These are phyloP conservation scores for Cucurbitaria berberidis DNA, from an alignment of 2,329 filamentous ascomycete genomes.

Conservation along the genomic window DNA sequence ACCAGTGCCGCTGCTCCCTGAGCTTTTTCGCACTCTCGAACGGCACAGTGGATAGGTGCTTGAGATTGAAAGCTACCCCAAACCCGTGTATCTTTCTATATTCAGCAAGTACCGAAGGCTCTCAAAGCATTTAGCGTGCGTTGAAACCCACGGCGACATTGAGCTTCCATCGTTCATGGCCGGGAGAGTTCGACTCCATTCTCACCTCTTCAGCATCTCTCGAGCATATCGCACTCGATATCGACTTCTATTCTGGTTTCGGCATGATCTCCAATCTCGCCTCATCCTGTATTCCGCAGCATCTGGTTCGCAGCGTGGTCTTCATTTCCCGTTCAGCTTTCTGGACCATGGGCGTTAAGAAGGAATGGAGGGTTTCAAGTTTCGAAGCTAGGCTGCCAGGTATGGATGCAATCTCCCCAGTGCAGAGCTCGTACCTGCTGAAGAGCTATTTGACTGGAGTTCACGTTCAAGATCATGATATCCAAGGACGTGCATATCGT, in stretches of 20 bases:
- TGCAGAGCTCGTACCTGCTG: background rate
- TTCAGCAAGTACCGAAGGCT: background rate
- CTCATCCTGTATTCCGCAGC: conserved; percentile 2
- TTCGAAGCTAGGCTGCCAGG: too few relatives aligned
- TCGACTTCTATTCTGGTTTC: background rate
- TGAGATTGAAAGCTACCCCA: too few relatives aligned
- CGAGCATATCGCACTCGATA: background rate
- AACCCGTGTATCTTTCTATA: too few relatives aligned
- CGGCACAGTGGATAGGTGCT: background rate
- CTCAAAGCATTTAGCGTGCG: background rate
- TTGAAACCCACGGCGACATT: background rate
- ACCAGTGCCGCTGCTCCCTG: background rate
- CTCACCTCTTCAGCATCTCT: background rate
- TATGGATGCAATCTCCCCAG: background rate
- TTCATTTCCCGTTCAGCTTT: background rate
- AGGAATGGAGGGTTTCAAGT: conserved; percentile 11
- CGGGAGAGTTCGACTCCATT: background rate
- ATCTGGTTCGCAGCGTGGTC: conserved; percentile 11
- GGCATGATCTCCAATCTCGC: conserved; percentile 3
- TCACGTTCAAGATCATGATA: background rate
- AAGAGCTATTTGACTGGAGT: background rate
- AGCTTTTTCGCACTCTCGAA: background rate
- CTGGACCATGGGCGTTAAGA: conserved; percentile 1
- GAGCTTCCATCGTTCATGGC: background rate
- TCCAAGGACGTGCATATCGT: background rate